Base-by-base conservation (phyloP, 768 basidiomycete genomes). In the Leccinum truebloodii region DNA sequence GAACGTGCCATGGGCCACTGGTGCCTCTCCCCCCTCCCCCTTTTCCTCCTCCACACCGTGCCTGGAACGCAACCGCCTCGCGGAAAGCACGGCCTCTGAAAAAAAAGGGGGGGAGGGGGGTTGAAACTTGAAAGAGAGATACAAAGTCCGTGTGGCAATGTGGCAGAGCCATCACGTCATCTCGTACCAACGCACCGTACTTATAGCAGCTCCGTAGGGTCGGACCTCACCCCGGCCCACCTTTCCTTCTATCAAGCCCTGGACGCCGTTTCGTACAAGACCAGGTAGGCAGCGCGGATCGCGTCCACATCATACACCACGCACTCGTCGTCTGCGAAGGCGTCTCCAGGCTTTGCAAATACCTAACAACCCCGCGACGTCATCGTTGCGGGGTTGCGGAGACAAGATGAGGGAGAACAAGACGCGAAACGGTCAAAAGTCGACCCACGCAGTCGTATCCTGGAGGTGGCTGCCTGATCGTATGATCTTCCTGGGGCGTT, bases 281-380 rank as follows among this genome's bases (percentile, higher is more conserved):
- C 51, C 2, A 71, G 65, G 14, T 72, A 72, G 16, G 71, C 70
- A 1, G 67, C 22, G 1, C 66, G 69, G 30, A 73, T 63, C 7
- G 71, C 70, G 2, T 71, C 55, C 7, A 57, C 58, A 14, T 73
- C 39, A 28, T 73, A 73, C 8, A 71, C 65, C 28, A 73, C 71
- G 26, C 24, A 66, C 37, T 73, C 70, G 49, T 68, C 71, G 4
- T 69, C 65, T 16, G 2, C 1, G 34, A 71, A 71, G 9, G 6
- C 44, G 20, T 1, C 4, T 9, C 63, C 69, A 0, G 69, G 51
- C 49, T 54, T 51, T 8, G 55, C 69, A 22, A 49, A 54, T 1
- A 71, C 63, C 69, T 69, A 54, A 48, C 20, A 48, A 22, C 22
- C n/a, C 37, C 22, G 20, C 20, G 46, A 22, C 12, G 6, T 10